Evolutionary conservation across 306 rosid genomes (phyloP).

Genomic region (Lagenaria siceraria): DNA sequence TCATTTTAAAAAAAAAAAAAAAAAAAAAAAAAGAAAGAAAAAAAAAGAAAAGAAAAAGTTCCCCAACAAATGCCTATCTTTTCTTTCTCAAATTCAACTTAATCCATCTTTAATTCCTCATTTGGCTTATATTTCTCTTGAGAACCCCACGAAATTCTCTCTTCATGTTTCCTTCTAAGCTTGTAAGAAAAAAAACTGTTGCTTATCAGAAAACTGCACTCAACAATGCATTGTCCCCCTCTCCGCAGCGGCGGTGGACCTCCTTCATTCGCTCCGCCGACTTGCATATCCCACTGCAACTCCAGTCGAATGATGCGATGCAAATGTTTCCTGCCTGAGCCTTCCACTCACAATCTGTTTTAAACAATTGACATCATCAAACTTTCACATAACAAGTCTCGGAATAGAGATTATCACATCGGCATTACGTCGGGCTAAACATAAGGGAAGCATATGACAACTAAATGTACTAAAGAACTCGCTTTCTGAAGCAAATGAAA

Average conservation of each 20-base stretch:
- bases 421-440: background rate
- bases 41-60: too few species aligned
- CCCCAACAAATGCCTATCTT: background rate
- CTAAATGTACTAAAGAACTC: background rate
- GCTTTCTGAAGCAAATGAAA: background rate
- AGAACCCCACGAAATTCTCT: background rate
- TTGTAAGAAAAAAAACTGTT: constrained; percentile 12
- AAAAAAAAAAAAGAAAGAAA: too few species aligned
- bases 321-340: constrained; percentile 54
- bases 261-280: constrained; percentile 52
- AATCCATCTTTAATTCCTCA: background rate
- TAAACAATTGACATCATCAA: background rate
- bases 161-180: constrained; percentile 16
- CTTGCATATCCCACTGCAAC: constrained; percentile 52
- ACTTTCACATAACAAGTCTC: background rate
- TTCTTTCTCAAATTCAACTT: background rate
- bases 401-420: background rate
- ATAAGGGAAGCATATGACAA: background rate
- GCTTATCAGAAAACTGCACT: constrained; percentile 25
- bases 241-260: constrained; percentile 50
- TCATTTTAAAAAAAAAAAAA: too few species aligned
- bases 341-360: constrained; percentile 53
- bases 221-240: constrained; percentile 45
- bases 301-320: constrained; percentile 50
- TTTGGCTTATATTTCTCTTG: background rate